Conservation (phyloP, 768 basidiomycete genomes). For the Psilocybe cyanescens region DNA sequence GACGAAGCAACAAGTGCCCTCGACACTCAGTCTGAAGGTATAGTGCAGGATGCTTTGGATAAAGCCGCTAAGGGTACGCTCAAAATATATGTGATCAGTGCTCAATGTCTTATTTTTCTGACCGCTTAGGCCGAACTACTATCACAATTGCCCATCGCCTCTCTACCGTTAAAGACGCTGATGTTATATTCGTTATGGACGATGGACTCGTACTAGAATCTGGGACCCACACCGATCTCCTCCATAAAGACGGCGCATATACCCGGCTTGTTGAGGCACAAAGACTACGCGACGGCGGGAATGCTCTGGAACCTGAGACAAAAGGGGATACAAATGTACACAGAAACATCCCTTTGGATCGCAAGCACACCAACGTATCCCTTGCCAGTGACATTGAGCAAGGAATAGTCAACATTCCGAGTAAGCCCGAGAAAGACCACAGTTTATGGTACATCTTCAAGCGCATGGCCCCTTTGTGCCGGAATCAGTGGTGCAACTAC, state of each 20-base stretch:
- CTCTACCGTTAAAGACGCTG: conserved; percentile 82
- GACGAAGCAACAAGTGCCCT: conserved; percentile 88
- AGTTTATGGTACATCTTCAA: conserved; percentile 62
- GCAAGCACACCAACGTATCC: conserved; percentile 60
- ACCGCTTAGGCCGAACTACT: conserved; percentile 61
- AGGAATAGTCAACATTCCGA: neutral
- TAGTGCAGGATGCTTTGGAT: conserved; percentile 89
- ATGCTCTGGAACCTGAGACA: neutral
- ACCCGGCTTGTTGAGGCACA: conserved; percentile 76
- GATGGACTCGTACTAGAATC: conserved; percentile 78
- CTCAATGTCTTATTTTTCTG: too few relatives aligned
- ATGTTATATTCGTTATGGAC: conserved; percentile 87
- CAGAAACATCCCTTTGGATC: conserved; percentile 63
- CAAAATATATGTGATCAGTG: neutral
- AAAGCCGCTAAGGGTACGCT: conserved; percentile 60
- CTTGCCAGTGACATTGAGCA: conserved; percentile 67
- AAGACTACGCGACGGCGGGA: conserved; percentile 61
- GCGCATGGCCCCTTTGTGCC: conserved; percentile 68
- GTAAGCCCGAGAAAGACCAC: conserved; percentile 17
- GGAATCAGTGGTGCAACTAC: conserved; percentile 60
- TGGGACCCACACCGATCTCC: conserved; percentile 70
- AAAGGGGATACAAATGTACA: conserved; percentile 9
- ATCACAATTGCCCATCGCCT: conserved; percentile 80
- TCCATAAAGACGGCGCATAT: conserved; percentile 69
- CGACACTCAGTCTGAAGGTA: conserved; percentile 84